A percentile compares a stretch with the other conserved stretches of the same genome.
These are phyloP conservation scores for Marasmius tenuissimus DNA, from an alignment of 1,284 basidiomycete species.

Conservation along the genomic window DNA sequence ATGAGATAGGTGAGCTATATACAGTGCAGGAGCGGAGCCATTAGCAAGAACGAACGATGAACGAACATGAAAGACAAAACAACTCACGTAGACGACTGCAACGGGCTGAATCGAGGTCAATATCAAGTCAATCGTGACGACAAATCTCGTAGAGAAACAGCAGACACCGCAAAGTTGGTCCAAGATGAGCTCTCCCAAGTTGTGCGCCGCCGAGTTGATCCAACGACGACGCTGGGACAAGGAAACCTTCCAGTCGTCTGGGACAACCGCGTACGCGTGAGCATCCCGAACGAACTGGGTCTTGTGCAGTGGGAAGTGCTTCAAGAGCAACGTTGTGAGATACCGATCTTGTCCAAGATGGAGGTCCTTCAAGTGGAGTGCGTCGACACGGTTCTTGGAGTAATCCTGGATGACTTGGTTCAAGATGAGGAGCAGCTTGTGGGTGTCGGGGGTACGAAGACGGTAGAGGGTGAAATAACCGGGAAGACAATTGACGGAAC, in stretches of 20 bases:
- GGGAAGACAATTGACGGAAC: constrained; percentile 96
- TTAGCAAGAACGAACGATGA: not conserved
- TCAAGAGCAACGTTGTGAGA: constrained; percentile 91
- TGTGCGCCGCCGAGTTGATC: constrained; percentile 99
- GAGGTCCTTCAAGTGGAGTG: constrained; percentile 96
- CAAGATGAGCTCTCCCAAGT: constrained; percentile 89
- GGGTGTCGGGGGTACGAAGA: constrained; percentile 89
- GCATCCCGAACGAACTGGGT: constrained; percentile 95
- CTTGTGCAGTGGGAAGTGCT: constrained; percentile 90
- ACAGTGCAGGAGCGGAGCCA: constrained; percentile 36
- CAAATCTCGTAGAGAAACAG: constrained; percentile 98
- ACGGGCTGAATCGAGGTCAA: constrained; percentile 89
- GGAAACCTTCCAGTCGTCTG: constrained; percentile 91
- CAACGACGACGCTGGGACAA: constrained; percentile 97
- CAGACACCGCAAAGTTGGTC: constrained; percentile 97
- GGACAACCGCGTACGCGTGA: constrained; percentile 89
- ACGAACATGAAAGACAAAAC: not conserved
- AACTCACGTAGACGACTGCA: constrained; percentile 89
- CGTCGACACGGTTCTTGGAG: constrained; percentile 95
- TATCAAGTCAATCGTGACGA: constrained; percentile 94
- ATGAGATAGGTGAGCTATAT: constrained; percentile 88
- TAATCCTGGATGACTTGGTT: constrained; percentile 92
- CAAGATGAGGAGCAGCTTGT: constrained; percentile 86
- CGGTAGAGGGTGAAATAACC: constrained; percentile 97
- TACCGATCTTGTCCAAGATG: constrained; percentile 99